Conservation (phyloP, 495 filamentous ascomycete species). For the Friedmanniomyces simplex region DNA sequence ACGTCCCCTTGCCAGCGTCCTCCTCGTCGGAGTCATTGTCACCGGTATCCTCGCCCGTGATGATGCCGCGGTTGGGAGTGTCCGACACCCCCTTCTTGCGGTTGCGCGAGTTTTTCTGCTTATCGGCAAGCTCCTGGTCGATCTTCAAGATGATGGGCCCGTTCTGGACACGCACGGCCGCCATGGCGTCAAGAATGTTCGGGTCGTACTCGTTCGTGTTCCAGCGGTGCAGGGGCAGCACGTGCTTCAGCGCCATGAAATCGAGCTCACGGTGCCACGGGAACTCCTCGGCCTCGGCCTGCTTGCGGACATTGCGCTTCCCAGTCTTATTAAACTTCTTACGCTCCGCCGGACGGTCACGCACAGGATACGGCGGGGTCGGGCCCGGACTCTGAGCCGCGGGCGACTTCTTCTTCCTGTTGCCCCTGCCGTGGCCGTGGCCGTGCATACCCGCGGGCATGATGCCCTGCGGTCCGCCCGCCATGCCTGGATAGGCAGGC, state of each 20-base stretch:
- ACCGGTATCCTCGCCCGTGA: background rate
- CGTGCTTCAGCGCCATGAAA: background rate
- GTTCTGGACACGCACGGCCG: background rate
- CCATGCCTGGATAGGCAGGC: background rate
- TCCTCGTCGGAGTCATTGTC: background rate
- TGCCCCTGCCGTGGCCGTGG: background rate
- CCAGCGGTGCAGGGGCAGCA: conserved; percentile 1
- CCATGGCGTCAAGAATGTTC: conserved; percentile 6
- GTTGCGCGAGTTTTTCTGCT: background rate
- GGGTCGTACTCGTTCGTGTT: conserved; percentile 8
- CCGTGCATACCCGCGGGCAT: background rate
- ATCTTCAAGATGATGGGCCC: background rate
- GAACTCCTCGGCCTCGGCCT: conserved; percentile 8
- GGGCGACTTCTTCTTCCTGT: background rate
- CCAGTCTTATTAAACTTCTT: background rate
- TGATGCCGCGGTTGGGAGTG: background rate
- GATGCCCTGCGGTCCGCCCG: background rate
- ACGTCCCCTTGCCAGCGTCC: background rate
- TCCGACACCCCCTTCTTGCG: background rate
- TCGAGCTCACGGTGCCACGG: conserved; percentile 20
- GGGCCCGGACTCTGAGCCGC: background rate
- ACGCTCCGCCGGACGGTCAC: background rate
- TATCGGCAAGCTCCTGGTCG: conserved; percentile 2
- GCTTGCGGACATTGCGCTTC: conserved; percentile 1
- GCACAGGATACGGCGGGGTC: conserved; percentile 4